These are phyloP conservation scores for Erysiphe pulchra DNA, from an alignment of 2,329 filamentous ascomycete genomes.

Conservation along the genomic window DNA sequence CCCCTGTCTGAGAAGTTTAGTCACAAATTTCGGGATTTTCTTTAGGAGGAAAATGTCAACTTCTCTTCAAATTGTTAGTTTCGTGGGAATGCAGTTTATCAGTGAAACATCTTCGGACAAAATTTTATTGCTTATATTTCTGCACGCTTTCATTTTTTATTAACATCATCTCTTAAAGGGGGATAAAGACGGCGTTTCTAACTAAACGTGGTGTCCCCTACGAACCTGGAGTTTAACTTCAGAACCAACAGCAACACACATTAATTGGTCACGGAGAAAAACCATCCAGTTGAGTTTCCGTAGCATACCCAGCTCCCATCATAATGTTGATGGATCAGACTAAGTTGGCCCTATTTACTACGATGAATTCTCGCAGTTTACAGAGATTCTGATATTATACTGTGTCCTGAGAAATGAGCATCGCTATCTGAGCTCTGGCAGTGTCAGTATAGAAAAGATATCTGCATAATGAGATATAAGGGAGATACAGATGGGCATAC, in stretches of 20 bases:
- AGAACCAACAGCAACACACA: background rate
- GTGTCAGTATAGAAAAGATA: background rate
- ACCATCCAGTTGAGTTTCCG: background rate
- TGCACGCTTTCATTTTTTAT: background rate
- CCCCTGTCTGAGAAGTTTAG: too few species aligned
- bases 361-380: background rate
- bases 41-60: too few species aligned
- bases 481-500: background rate
- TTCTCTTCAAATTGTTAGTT: too few species aligned
- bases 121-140: too few species aligned
- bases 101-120: too few species aligned
- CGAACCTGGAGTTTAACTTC: background rate
- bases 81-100: too few species aligned
- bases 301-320: background rate
- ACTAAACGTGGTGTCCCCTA: background rate
- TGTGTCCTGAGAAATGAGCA: background rate
- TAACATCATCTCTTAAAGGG: background rate
- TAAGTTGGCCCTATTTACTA: background rate
- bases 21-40: too few species aligned
- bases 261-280: background rate
- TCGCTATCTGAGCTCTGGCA: background rate
- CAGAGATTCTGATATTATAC: background rate
- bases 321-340: background rate
- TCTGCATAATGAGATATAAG: background rate
- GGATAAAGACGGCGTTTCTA: background rate